Evolutionary conservation across 495 filamentous ascomycete species (phyloP), one percentile per base, ranked within the genome.

Genomic region (Emericellopsis terricola): DNA sequence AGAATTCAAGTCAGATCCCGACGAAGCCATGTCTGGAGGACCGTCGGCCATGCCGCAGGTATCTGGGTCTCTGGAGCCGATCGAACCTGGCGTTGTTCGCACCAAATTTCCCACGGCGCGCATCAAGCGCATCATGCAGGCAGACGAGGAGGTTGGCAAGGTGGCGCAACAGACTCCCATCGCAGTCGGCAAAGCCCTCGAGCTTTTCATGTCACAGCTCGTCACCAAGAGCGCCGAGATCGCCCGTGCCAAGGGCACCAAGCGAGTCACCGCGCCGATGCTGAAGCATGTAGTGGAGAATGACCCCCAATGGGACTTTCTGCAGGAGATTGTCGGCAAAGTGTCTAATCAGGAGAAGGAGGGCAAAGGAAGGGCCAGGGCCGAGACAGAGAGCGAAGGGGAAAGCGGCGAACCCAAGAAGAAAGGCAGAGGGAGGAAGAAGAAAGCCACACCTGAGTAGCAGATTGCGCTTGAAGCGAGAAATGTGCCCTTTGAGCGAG

Each of bases 51-150:
- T 54, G 62, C 57, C 49, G 41, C 59, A 52, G n/a, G n/a, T n/a
- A n/a, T n/a, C n/a, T n/a, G n/a, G n/a, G n/a, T n/a, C n/a, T n/a
- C n/a, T n/a, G n/a, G n/a, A n/a, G n/a, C n/a, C n/a, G n/a, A 46
- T 58, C 39, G 62, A 50, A 58, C 66, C 46, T 60, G 93, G 45
- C 55, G 85, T 56, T 15, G 82, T 99, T 35, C 82, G 74, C 55
- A 94, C 85, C 15, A 94, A 94, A 42, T 99, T 99, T 47, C 89
- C 89, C 3, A 92, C 94, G 20, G 89, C 89, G 38, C 72, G 89
- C 32, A 99, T 96, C 54, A 99, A 99, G 69, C 78, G 89, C 34
- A 96, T 99, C 41, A 96, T 99, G 89, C 89, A 99, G 55, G 89
- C 89, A 5, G 89, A 99, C 48, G 89, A 99, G 47, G 89, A 99